Evolutionary conservation across 345 rosid genomes (phyloP).

Genomic region (Lepidium aucheri): DNA sequence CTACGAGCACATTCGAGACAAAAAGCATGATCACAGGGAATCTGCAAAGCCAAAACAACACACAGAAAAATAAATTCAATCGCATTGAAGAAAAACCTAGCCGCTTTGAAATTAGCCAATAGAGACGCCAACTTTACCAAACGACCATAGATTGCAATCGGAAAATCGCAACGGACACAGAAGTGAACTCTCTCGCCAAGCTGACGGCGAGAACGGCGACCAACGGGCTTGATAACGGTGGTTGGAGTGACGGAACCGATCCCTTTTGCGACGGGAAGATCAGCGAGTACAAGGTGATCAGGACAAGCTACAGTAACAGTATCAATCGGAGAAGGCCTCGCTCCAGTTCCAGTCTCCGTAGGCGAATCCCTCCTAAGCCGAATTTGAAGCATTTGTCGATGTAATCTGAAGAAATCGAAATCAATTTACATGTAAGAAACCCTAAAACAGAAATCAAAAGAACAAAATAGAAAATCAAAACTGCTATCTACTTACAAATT

Average conservation of each 20-base stretch:
- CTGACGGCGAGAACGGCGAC: constrained; percentile 87
- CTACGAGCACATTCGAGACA: constrained; percentile 95
- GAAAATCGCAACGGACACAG: constrained; percentile 94
- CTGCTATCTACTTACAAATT: background rate
- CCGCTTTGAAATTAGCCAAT: background rate
- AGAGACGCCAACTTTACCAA: constrained; percentile 33
- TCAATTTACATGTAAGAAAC: background rate
- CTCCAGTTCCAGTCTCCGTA: constrained; percentile 41
- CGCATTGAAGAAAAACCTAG: background rate
- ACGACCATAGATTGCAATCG: constrained; percentile 92
- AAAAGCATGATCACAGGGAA: constrained; percentile 92
- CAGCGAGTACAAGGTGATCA: constrained; percentile 92
- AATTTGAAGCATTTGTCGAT: constrained; percentile 71
- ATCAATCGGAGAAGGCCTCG: constrained; percentile 52
- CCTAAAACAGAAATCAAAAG: background rate
- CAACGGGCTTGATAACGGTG: constrained; percentile 53
- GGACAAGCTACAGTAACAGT: constrained; percentile 94
- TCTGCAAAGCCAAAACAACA: constrained; percentile 46
- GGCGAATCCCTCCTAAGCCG: constrained; percentile 59
- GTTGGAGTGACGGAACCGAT: constrained; percentile 70
- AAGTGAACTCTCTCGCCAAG: constrained; percentile 95
- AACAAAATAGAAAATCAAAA: background rate
- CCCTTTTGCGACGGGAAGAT: constrained; percentile 97
- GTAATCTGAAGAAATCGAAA: background rate
- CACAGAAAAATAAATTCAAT: background rate